A percentile compares a stretch with the other conserved stretches of the same genome.
phyloP scores from a whole-genome alignment of 257 asterid species.

The Ajuga chamaepitys region DNA sequence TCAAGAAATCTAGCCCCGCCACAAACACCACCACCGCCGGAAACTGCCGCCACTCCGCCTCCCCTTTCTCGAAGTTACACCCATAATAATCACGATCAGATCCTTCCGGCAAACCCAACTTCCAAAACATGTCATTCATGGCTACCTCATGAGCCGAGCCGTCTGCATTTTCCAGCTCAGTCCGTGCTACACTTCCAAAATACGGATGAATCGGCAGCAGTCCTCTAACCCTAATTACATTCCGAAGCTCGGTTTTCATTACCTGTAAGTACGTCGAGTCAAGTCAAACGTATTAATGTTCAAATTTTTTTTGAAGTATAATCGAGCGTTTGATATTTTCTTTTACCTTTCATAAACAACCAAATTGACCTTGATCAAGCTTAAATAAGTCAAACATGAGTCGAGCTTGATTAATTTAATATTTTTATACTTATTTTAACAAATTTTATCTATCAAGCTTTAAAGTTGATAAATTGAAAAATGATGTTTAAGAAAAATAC shows the following conservation, averaged over 20 bases:
- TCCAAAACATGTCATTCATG: conserved; percentile 74
- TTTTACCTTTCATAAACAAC: no score
- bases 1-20: conserved; percentile 66
- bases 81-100: conserved; percentile 46
- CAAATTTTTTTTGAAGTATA: no score
- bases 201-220: conserved; percentile 62
- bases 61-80: conserved; percentile 45
- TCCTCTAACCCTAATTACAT: conserved; percentile 37
- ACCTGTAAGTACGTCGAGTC: no score
- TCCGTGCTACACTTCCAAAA: conserved; percentile 55
- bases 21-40: conserved; percentile 55
- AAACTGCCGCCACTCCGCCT: conserved; percentile 35
- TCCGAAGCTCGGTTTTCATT: not conserved
- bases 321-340: no score
- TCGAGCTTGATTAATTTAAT: no score
- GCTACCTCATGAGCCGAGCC: conserved; percentile 33
- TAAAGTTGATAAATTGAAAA: no score
- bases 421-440: no score
- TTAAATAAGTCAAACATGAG: no score
- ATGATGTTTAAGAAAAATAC: no score
- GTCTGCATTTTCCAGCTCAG: conserved; percentile 39
- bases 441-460: no score
- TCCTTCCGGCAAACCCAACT: conserved; percentile 60
- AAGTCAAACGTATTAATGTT: no score
- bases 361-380: no score